phyloP scores from a whole-genome alignment of 345 rosid genomes.

The Rhizophora apiculata region DNA sequence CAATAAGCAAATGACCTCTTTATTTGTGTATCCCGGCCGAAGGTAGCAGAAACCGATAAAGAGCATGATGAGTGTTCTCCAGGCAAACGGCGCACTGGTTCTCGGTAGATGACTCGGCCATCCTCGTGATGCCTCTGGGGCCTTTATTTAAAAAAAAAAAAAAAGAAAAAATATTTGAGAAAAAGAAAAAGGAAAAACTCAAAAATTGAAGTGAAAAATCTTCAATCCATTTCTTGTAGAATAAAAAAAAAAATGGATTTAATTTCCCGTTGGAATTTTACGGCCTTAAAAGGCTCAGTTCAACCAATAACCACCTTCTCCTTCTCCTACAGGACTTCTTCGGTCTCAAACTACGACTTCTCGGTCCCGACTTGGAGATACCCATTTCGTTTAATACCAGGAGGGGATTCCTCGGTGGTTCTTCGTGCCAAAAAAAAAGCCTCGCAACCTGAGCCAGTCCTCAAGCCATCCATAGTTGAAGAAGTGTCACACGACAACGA shows the following conservation, averaged over 20 bases:
- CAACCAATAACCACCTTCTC: slow-evolving; percentile 5
- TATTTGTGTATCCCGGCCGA: too few species aligned
- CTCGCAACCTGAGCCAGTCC: slow-evolving; percentile 36
- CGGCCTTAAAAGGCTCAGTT: slow-evolving; percentile 6
- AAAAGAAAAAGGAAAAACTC: too few species aligned
- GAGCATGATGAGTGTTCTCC: too few species aligned
- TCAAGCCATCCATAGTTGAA: slow-evolving; percentile 38
- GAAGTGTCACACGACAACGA: slow-evolving; percentile 40
- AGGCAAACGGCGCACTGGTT: too few species aligned
- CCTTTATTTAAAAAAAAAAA: too few species aligned
- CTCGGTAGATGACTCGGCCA: too few species aligned
- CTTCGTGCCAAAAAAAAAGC: slow-evolving; percentile 48
- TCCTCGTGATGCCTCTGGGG: too few species aligned
- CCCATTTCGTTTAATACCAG: slow-evolving; percentile 23
- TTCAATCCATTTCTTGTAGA: too few species aligned
- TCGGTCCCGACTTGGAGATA: slow-evolving; percentile 14
- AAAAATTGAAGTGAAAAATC: too few species aligned
- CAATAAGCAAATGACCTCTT: too few species aligned
- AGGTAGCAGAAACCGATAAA: too few species aligned
- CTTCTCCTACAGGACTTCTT: slow-evolving; percentile 17
- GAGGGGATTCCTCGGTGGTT: background rate
- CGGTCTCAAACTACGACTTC: slow-evolving; percentile 12
- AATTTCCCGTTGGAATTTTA: slow-evolving; percentile 22
- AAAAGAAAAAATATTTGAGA: too few species aligned
- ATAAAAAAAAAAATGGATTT: slow-evolving; percentile 26